Conservation (phyloP, 768 basidiomycete species). For the Glaciozyma martinii region DNA sequence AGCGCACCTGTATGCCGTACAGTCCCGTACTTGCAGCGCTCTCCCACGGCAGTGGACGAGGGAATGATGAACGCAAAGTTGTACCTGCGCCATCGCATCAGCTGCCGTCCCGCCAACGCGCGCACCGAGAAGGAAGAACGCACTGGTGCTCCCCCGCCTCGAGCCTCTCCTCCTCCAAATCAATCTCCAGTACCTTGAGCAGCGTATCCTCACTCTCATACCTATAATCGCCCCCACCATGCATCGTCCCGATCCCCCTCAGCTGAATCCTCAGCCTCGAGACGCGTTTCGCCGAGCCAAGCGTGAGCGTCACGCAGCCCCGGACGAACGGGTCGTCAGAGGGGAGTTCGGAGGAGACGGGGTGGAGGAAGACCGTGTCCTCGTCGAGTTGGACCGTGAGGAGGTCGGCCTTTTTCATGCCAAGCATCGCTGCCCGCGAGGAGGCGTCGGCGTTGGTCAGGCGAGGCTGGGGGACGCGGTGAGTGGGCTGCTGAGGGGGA, state of each 20-base stretch:
- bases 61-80: slow-evolving; percentile 27
- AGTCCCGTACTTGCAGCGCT: slow-evolving; percentile 15
- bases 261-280: slow-evolving; percentile 10
- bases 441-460: no score
- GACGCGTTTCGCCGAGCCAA: not conserved
- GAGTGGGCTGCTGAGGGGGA: no score
- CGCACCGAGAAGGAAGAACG: not conserved
- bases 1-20: slow-evolving; percentile 16
- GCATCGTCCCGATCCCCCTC: slow-evolving; percentile 1
- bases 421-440: no score
- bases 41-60: slow-evolving; percentile 12
- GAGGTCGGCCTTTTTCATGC: not conserved
- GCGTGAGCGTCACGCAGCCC: not conserved
- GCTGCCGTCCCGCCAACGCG: not conserved
- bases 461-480: no score
- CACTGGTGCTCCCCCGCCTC: slow-evolving; percentile 19
- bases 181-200: slow-evolving; percentile 22
- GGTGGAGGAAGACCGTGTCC: not conserved
- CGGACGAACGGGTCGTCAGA: not conserved
- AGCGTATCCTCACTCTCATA: slow-evolving; percentile 11
- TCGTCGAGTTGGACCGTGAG: not conserved
- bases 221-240: slow-evolving; percentile 13
- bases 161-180: slow-evolving; percentile 13
- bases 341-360: not conserved
- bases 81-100: slow-evolving; percentile 4